phyloP scores from a whole-genome alignment of 495 filamentous ascomycete genomes.

The Aspergillus cristatus region DNA sequence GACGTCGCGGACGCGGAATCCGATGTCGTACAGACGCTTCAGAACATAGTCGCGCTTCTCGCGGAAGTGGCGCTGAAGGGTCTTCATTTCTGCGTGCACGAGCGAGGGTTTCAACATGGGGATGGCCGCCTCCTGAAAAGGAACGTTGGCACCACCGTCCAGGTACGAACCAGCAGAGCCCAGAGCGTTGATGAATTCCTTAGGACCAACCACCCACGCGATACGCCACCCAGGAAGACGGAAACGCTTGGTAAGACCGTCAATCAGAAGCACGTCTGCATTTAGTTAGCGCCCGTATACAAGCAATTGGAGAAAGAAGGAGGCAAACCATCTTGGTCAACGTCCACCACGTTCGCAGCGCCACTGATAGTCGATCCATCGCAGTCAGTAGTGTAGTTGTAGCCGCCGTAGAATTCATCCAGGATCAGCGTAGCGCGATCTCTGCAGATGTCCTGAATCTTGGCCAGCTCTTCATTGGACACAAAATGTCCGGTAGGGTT shows the following conservation, averaged over 20 bases:
- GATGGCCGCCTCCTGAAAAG: conserved; percentile 91
- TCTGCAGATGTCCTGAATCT: conserved; percentile 87
- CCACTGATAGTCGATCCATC: conserved; percentile 82
- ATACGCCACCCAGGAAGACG: conserved; percentile 94
- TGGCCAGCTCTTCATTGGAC: conserved; percentile 65
- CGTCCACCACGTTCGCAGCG: conserved; percentile 71
- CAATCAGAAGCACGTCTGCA: conserved; percentile 79
- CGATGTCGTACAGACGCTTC: conserved; percentile 65
- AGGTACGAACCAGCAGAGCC: conserved; percentile 89
- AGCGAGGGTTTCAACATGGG: conserved; percentile 79
- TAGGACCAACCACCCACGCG: conserved; percentile 90
- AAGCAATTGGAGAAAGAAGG: not conserved
- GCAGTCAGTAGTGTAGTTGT: conserved; percentile 87
- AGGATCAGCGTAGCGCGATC: conserved; percentile 84
- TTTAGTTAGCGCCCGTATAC: conserved; percentile 21
- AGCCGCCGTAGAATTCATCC: conserved; percentile 95
- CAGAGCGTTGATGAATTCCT: conserved; percentile 92
- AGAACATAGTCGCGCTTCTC: conserved; percentile 88
- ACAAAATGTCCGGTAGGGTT: conserved; percentile 92
- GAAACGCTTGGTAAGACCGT: conserved; percentile 95
- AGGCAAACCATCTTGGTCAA: conserved; percentile 50
- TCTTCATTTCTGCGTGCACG: conserved; percentile 80
- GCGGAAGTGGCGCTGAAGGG: conserved; percentile 79
- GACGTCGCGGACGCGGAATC: conserved; percentile 67
- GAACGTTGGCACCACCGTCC: conserved; percentile 90